Evolutionary conservation across 352 stramenopile species (phyloP), one percentile per base, ranked within the genome.

Genomic region (Paralagenidium karlingii): DNA sequence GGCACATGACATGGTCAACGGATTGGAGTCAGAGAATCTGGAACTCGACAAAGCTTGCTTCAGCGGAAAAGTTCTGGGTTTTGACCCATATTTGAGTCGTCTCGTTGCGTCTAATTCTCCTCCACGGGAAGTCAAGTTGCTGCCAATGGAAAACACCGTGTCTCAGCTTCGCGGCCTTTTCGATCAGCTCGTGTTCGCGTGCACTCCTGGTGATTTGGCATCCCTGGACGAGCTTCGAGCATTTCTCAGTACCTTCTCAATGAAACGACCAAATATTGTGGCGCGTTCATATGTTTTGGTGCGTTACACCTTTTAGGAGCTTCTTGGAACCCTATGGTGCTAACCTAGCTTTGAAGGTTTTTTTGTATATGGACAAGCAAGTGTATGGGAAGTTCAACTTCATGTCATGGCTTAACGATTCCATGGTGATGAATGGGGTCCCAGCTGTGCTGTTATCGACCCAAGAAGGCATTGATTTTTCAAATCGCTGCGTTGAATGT

Each of bases 281-380:
- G 67, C 70, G 0, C 62, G 78, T 7, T 91, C 78, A n/a, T 85
- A 84, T 29, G 71, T 83, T 10, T 51, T 88, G 64, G 77, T 87
- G 66, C 42, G 69, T 60, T 7, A 22, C 30, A 36, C 30, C 34
- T 43, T 13, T 8, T 36, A 3, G n/a, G 3, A 19, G 34, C 11
- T 47, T 43, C 4, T 27, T 44, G 21, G 20, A 32, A 25, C 24
- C 22, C 22, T 20, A 16, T 36, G 19, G 25, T 30, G 9, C 22
- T 40, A n/a, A 24, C 22, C 15, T 30, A 18, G 34, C 45, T 19
- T 24, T 38, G 3, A 44, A 88, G 77, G 61, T 91, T 13, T 77
- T 88, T 45, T 29, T 91, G 45, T 91, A 88, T 47, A 74, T 69
- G 21, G 75, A 91, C 40, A 82, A 79, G 52, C 88, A 88, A 49